Conservation (phyloP, 495 filamentous ascomycete species). For the Parmelia sp. region DNA sequence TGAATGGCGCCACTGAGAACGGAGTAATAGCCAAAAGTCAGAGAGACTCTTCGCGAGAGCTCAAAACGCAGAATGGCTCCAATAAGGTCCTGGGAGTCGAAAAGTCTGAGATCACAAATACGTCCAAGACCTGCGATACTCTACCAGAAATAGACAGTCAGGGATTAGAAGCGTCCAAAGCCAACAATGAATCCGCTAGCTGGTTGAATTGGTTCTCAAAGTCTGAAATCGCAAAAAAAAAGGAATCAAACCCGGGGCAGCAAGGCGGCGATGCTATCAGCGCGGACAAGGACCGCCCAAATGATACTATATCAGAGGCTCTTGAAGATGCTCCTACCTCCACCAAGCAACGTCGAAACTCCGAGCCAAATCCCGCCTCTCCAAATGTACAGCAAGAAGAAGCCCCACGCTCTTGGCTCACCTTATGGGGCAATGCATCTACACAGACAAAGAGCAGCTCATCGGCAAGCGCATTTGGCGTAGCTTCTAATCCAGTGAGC, state of each 20-base stretch:
- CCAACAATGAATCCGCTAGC: conserved; percentile 18
- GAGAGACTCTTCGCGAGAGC: not conserved
- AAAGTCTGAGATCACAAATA: not conserved
- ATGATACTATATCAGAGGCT: not conserved
- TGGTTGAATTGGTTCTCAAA: conserved; percentile 29
- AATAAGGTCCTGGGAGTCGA: not conserved
- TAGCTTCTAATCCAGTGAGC: not conserved
- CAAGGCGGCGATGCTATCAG: not conserved
- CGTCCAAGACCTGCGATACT: conserved; percentile 20
- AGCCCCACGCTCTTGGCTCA: conserved; percentile 45
- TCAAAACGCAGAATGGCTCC: not conserved
- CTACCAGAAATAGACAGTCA: conserved; percentile 23
- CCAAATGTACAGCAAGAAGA: conserved; percentile 16
- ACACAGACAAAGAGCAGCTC: not conserved
- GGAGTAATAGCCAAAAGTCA: not conserved
- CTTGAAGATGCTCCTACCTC: conserved; percentile 18
- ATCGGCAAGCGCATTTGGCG: not conserved
- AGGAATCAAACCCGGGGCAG: not conserved
- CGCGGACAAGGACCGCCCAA: not conserved
- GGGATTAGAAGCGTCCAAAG: conserved; percentile 22
- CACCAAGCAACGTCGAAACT: conserved; percentile 20
- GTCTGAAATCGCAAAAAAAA: conserved; percentile 5
- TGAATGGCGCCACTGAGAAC: conserved; percentile 52
- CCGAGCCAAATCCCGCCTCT: conserved; percentile 20
- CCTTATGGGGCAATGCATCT: conserved; percentile 38